Conservation (phyloP, 495 filamentous ascomycete species). For the Annulohypoxylon stygium region DNA sequence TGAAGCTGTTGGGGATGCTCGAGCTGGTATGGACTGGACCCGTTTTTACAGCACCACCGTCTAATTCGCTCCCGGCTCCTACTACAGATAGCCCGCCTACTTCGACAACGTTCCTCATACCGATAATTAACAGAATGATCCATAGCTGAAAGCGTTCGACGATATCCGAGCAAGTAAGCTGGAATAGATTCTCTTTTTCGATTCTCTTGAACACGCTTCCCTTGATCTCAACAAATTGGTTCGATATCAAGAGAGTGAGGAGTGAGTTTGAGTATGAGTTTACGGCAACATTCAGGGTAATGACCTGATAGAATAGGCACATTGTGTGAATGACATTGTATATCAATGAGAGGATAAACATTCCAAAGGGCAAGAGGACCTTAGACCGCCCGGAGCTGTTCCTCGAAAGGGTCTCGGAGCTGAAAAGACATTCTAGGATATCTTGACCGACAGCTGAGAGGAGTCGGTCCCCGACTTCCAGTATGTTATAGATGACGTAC, state of each 20-base stretch:
- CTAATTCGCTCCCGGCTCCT: conserved; percentile 57
- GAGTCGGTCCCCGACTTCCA: conserved; percentile 89
- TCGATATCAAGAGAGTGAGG: conserved; percentile 89
- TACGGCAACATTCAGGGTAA: conserved; percentile 96
- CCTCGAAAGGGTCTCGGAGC: conserved; percentile 88
- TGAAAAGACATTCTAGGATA: conserved; percentile 95
- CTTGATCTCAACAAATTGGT: conserved; percentile 99
- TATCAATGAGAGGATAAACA: conserved; percentile 86
- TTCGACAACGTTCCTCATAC: conserved; percentile 93
- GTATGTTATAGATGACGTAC: conserved; percentile 97
- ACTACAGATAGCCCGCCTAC: conserved; percentile 76
- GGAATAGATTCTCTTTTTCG: conserved; percentile 97
- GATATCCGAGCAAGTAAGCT: conserved; percentile 94
- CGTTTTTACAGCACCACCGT: conserved; percentile 58
- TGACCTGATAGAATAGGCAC: conserved; percentile 94
- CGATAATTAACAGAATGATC: conserved; percentile 96
- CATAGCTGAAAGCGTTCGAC: conserved; percentile 98
- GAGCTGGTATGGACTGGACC: conserved; percentile 65
- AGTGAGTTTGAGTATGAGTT: conserved; percentile 99
- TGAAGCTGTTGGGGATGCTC: conserved; percentile 87
- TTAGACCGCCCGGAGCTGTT: conserved; percentile 91
- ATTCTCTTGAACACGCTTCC: conserved; percentile 97
- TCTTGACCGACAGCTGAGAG: conserved; percentile 94
- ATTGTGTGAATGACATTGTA: conserved; percentile 92
- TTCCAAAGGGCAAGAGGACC: conserved; percentile 88